Percentiles rank a stretch among this genome's conserved stretches.
phyloP scores from a whole-genome alignment of 805 yeast species.

The Kregervanrija pseudodelftensis region DNA sequence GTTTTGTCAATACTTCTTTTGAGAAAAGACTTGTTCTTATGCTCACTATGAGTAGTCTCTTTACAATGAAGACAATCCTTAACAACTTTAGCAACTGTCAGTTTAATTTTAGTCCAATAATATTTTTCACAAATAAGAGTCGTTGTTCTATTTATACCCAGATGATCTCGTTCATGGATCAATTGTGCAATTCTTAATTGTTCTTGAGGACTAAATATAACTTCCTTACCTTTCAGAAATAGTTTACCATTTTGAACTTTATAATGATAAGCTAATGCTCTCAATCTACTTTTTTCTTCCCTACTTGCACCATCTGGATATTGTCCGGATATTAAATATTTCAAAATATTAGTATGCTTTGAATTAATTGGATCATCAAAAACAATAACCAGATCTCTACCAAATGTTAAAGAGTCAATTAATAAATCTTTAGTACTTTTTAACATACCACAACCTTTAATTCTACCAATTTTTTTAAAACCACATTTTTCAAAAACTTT shows the following conservation, averaged over 20 bases:
- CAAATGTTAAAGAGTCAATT: constrained; percentile 82
- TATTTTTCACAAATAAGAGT: constrained; percentile 68
- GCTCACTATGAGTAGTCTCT: constrained; percentile 21
- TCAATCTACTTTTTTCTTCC: constrained; percentile 78
- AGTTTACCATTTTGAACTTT: constrained; percentile 63
- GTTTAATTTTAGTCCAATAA: constrained; percentile 89
- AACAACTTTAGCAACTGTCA: constrained; percentile 74
- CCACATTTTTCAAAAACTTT: constrained; percentile 68
- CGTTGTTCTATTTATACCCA: constrained; percentile 87
- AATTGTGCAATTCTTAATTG: constrained; percentile 72
- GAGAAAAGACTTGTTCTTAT: too few relatives aligned
- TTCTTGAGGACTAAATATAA: constrained; percentile 65
- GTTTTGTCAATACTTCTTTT: not conserved
- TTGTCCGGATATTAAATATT: constrained; percentile 73
- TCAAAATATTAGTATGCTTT: constrained; percentile 62
- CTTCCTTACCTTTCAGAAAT: constrained; percentile 56
- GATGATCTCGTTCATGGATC: constrained; percentile 61
- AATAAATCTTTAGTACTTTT: constrained; percentile 72
- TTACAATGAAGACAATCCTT: constrained; percentile 71
- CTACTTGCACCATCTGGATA: constrained; percentile 82
- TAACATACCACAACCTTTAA: constrained; percentile 82
- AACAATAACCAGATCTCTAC: constrained; percentile 61
- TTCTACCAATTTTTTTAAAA: constrained; percentile 71
- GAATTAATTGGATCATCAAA: constrained; percentile 12
- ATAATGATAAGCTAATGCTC: constrained; percentile 77